These are phyloP conservation scores for Pichia cabralensis DNA, from an alignment of 805 yeast species.

Conservation along the genomic window DNA sequence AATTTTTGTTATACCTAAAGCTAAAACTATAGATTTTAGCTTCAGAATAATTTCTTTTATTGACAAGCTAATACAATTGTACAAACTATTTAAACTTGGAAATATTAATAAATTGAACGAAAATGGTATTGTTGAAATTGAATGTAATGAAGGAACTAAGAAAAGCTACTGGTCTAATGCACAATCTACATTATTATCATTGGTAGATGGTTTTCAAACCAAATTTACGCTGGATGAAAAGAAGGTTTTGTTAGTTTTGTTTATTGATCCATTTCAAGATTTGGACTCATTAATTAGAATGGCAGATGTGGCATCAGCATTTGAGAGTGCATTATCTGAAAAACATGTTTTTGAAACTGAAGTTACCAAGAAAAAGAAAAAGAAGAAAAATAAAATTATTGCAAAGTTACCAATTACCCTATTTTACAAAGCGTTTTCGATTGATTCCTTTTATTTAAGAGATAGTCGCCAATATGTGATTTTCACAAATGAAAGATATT, in stretches of 20 bases:
- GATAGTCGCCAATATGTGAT: slow-evolving; percentile 24
- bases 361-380: slow-evolving; percentile 21
- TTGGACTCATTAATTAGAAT: slow-evolving; percentile 38
- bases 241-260: no score
- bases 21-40: no score
- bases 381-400: slow-evolving; percentile 7
- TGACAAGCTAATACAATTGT: slow-evolving; percentile 31
- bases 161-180: slow-evolving; percentile 14
- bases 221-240: slow-evolving; percentile 38
- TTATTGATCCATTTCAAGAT: slow-evolving; percentile 36
- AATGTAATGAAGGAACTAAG: slow-evolving; percentile 2
- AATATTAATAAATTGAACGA: slow-evolving; percentile 9
- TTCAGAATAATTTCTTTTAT: no score
- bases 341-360: slow-evolving; percentile 13
- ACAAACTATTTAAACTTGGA: slow-evolving; percentile 42
- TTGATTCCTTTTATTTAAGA: slow-evolving; percentile 29
- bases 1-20: slow-evolving; percentile 31
- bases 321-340: slow-evolving; percentile 28
- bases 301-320: slow-evolving; percentile 36
- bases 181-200: slow-evolving; percentile 39
- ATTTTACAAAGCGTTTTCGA: slow-evolving; percentile 32
- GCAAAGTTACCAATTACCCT: slow-evolving; percentile 12
- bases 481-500: slow-evolving; percentile 26
- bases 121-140: slow-evolving; percentile 18
- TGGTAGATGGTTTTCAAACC: slow-evolving; percentile 49